Base-by-base conservation (phyloP, 495 filamentous ascomycete genomes). In the Penicillium argentinense region DNA sequence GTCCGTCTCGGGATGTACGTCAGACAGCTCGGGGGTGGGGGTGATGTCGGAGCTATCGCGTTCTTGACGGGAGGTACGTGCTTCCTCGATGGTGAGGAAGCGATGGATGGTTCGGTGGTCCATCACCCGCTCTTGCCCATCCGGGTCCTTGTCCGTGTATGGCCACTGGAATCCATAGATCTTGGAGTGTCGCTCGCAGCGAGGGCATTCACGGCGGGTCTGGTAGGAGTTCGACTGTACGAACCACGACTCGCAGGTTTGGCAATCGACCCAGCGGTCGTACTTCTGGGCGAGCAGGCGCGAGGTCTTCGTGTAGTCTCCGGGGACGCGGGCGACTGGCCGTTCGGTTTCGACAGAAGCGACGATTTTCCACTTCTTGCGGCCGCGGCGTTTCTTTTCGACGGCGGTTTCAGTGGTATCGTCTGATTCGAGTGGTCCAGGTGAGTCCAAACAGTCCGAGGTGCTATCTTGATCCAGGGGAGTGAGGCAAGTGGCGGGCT, bases 111-210 rank as follows among this genome's bases (percentile, higher is more conserved):
- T 79, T 18, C 87, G 69, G 50, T 90, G 87, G 49, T 91, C 87
- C 54, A 89, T 74, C 5, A 91, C 65, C 2, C 87, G 74, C 43
- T 87, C 85, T 58, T 95, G 90, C 17, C 78, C 81, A 57, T 97
- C 93, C 13, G 78, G 78, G 1, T 87, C 86, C 46, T 83, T 83
- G 26, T 95, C 86, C 2, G 95, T 97, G 67, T 97, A 95, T 13
- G 93, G 93, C 95, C 95, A 99, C 40, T 82, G 77, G 57, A 86
- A 95, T 0, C 95, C 95, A 62, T 97, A 99, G 1, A 99, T 73
- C 66, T 95, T 97, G 19, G 87, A 91, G 56, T 99, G 93, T 0
- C 95, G 79, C 71, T 97, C 95, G 67, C 93, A 99, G 13, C 95
- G 81, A 8, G 87, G 89, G 60, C 93, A 99, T 21, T 86, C 85